phyloP scores from a whole-genome alignment of 1,139 yeast species.

The Taphrina communis region DNA sequence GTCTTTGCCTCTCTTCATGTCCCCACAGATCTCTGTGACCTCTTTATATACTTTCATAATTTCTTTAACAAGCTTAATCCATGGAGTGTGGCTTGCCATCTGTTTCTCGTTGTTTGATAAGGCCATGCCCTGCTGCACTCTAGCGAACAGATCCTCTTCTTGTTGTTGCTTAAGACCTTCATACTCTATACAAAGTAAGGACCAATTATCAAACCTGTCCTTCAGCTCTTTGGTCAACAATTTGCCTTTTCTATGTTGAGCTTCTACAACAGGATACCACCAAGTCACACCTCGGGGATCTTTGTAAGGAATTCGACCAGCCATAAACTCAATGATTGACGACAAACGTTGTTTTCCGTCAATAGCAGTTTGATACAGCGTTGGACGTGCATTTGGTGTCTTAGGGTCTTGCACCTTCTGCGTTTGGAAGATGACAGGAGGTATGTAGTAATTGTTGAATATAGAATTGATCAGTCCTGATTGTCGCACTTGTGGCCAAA shows the following conservation, averaged over 20 bases:
- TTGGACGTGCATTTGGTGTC: constrained; percentile 9
- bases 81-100: constrained; percentile 26
- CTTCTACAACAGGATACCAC: constrained; percentile 27
- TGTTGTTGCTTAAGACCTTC: constrained; percentile 19
- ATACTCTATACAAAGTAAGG: constrained; percentile 33
- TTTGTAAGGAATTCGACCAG: constrained; percentile 32
- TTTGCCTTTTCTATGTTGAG: constrained; percentile 5
- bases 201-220: constrained; percentile 24
- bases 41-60: constrained; percentile 12
- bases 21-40: constrained; percentile 17
- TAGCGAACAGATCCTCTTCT: constrained; percentile 38
- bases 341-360: constrained; percentile 40
- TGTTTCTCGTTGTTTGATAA: constrained; percentile 32
- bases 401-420: constrained; percentile 4
- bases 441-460: constrained; percentile 36
- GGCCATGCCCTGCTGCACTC: constrained; percentile 42
- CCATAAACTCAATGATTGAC: constrained; percentile 34
- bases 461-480: constrained; percentile 35
- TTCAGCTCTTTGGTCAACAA: constrained; percentile 27
- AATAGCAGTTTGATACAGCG: constrained; percentile 23
- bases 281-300: constrained; percentile 21
- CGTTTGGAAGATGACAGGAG: constrained; percentile 35
- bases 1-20: constrained; percentile 14
- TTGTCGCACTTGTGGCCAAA: constrained; percentile 44
- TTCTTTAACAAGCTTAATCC: constrained; percentile 29